Evolutionary conservation across 148 eudicot genomes (phyloP).

Genomic region (Gaultheria prostrata): DNA sequence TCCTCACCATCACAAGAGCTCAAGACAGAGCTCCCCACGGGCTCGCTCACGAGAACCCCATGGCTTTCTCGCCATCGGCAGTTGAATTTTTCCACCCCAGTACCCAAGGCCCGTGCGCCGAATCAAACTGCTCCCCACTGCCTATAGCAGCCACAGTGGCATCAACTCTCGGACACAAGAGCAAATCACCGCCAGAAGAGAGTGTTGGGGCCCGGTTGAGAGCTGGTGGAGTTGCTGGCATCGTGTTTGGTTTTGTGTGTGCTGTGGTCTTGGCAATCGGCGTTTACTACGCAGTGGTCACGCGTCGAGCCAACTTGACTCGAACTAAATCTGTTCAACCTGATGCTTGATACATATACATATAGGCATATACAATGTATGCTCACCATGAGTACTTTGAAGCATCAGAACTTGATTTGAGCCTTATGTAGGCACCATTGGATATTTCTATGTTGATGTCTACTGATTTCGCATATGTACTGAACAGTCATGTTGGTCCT

Average conservation of each 20-base stretch:
- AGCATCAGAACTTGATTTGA: background rate
- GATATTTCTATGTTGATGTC: background rate
- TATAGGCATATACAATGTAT: background rate
- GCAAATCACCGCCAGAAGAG: background rate
- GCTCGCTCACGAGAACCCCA: conserved; percentile 39
- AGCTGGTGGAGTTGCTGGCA: conserved; percentile 11
- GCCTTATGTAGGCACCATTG: background rate
- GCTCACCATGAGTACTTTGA: background rate
- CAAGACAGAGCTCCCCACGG: conserved; percentile 78
- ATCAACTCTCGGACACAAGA: conserved; percentile 46
- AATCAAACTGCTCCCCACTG: conserved; percentile 41
- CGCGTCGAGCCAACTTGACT: conserved; percentile 33
- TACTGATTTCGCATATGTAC: background rate
- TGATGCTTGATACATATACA: conserved; percentile 19
- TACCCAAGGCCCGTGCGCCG: conserved; percentile 25
- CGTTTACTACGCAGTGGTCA: conserved; percentile 41
- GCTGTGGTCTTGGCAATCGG: conserved; percentile 45
- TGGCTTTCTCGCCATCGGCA: conserved; percentile 63
- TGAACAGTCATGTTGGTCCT: background rate
- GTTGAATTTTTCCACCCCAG: conserved; percentile 60
- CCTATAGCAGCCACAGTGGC: conserved; percentile 56
- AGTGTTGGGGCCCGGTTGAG: conserved; percentile 6
- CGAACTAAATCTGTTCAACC: conserved; percentile 34
- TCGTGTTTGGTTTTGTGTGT: conserved; percentile 22
- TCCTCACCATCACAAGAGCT: conserved; percentile 28